phyloP scores from a whole-genome alignment of 495 filamentous ascomycete genomes.

The Extremus antarcticus region DNA sequence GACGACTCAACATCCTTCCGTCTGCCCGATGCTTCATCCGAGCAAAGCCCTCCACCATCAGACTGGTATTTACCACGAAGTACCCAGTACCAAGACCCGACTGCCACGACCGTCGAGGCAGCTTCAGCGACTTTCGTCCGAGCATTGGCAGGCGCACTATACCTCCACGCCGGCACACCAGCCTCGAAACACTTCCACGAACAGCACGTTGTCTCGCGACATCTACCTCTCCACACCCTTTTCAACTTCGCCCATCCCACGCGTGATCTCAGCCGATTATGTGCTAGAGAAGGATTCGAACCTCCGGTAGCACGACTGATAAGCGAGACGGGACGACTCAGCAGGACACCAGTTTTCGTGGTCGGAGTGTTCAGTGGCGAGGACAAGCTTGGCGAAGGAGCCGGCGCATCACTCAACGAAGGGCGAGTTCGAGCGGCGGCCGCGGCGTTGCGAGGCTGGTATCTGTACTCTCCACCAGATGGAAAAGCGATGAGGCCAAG shows the following conservation, averaged over 20 bases:
- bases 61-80: neutral
- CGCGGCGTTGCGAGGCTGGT: slow-evolving; percentile 82
- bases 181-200: slow-evolving; percentile 69
- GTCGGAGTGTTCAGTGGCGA: slow-evolving; percentile 83
- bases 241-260: slow-evolving; percentile 78
- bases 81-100: neutral
- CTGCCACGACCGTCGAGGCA: slow-evolving; percentile 22
- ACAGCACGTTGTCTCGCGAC: slow-evolving; percentile 68
- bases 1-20: slow-evolving; percentile 5
- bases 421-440: slow-evolving; percentile 70
- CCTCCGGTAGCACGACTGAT: slow-evolving; percentile 74
- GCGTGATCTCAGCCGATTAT: slow-evolving; percentile 67
- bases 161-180: slow-evolving; percentile 61
- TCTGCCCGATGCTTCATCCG: neutral
- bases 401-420: slow-evolving; percentile 61
- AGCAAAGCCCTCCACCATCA: neutral
- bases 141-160: slow-evolving; percentile 71
- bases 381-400: slow-evolving; percentile 81
- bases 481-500: slow-evolving; percentile 56
- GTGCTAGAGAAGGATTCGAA: slow-evolving; percentile 80
- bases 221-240: slow-evolving; percentile 60
- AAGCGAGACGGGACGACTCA: slow-evolving; percentile 75
- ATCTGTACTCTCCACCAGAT: slow-evolving; percentile 73
- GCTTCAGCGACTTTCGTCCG: slow-evolving; percentile 58
- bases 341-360: slow-evolving; percentile 79